Evolutionary conservation across 441 rosid genomes (phyloP).

Genomic region (Croton setiger): DNA sequence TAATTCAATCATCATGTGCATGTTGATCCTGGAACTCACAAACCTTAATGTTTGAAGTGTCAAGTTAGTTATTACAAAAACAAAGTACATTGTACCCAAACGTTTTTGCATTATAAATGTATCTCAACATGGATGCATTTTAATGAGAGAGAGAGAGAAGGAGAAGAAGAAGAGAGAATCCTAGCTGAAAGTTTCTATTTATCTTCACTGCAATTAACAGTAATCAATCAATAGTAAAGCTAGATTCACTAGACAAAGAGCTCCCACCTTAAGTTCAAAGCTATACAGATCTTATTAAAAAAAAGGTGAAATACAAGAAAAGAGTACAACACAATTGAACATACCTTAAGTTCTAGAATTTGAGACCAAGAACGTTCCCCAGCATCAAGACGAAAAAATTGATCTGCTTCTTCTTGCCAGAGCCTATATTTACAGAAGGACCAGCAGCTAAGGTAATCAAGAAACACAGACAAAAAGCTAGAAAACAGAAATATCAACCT

Average conservation of each 20-base stretch:
- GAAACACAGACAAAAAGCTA: slow-evolving; percentile 9
- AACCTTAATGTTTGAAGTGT: not conserved
- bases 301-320: not conserved
- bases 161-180: not conserved
- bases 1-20: not conserved
- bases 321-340: slow-evolving; percentile 12
- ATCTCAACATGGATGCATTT: not conserved
- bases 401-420: slow-evolving; percentile 55
- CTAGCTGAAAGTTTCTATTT: not conserved
- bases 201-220: not conserved
- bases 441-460: slow-evolving; percentile 1
- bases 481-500: not conserved
- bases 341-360: slow-evolving; percentile 52
- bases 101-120: not conserved
- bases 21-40: not conserved
- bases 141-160: not conserved
- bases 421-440: slow-evolving; percentile 36
- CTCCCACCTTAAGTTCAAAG: not conserved
- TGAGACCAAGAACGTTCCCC: slow-evolving; percentile 45
- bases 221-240: not conserved
- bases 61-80: not conserved
- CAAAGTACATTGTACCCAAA: not conserved
- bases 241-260: not conserved
- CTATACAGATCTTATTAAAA: not conserved
- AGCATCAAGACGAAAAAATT: slow-evolving; percentile 33